These are phyloP conservation scores for Dysphania ambrosioides DNA, from an alignment of 148 eudicot species.

Conservation along the genomic window DNA sequence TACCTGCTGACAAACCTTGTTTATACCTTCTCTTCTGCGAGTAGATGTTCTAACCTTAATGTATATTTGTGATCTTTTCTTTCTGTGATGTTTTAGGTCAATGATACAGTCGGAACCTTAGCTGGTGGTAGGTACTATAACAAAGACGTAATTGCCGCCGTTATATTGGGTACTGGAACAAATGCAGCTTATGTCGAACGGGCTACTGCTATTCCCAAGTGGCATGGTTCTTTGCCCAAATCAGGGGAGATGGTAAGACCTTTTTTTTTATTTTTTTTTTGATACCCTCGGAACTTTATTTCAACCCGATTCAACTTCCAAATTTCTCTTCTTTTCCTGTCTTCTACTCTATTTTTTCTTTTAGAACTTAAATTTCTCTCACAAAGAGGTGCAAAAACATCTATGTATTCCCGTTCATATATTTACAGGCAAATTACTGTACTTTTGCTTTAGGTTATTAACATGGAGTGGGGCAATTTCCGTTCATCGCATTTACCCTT, in stretches of 20 bases:
- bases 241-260: slow-evolving; percentile 84
- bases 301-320: not conserved
- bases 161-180: slow-evolving; percentile 96
- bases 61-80: not conserved
- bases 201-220: slow-evolving; percentile 87
- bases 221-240: slow-evolving; percentile 76
- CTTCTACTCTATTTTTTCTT: slow-evolving; percentile 1
- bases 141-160: slow-evolving; percentile 75
- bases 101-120: slow-evolving; percentile 93
- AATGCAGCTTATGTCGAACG: slow-evolving; percentile 98
- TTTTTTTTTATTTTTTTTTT: not conserved
- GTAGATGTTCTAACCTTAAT: not conserved
- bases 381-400: not conserved
- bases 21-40: not conserved
- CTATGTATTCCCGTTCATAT: not conserved
- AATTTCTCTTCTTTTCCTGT: not conserved
- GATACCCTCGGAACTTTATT: too few species aligned
- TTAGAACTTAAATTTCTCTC: not conserved
- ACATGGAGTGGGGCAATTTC: slow-evolving; percentile 97
- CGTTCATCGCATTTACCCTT: slow-evolving; percentile 73
- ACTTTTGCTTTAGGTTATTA: slow-evolving; percentile 56
- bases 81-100: slow-evolving; percentile 52
- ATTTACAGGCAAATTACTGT: not conserved
- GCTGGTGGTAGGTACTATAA: slow-evolving; percentile 77
- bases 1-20: not conserved